Conservation (phyloP, 1,139 yeast species). For the Candida frijolesensis region DNA sequence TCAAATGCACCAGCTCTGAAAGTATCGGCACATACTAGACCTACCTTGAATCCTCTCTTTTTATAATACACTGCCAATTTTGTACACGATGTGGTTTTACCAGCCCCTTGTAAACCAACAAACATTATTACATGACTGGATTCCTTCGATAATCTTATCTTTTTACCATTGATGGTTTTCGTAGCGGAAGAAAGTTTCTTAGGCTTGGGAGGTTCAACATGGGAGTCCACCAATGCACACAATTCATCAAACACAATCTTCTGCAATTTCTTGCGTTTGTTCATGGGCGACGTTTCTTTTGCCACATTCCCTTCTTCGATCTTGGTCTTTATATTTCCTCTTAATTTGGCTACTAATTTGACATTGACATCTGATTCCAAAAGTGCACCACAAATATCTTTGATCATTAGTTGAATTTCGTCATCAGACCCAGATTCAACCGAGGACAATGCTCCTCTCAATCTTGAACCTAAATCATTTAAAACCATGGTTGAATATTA, state of each 20-base stretch:
- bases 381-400: conserved; percentile 87
- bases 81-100: conserved; percentile 97
- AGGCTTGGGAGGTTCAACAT: conserved; percentile 77
- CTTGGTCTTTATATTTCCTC: conserved; percentile 69
- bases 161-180: conserved; percentile 32
- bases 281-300: conserved; percentile 51
- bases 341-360: conserved; percentile 72
- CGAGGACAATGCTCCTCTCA: conserved; percentile 72
- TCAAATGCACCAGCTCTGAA: conserved; percentile 99
- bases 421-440: conserved; percentile 49
- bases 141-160: conserved; percentile 30
- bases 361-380: conserved; percentile 92
- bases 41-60: conserved; percentile 91
- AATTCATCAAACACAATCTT: conserved; percentile 93
- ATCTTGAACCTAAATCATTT: conserved; percentile 89
- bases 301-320: conserved; percentile 50
- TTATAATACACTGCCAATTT: conserved; percentile 94
- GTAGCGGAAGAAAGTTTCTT: conserved; percentile 52
- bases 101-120: conserved; percentile 98
- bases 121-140: conserved; percentile 78
- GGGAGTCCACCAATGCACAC: conserved; percentile 75
- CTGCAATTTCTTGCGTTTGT: conserved; percentile 79
- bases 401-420: conserved; percentile 60
- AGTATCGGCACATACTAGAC: conserved; percentile 97
- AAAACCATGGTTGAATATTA: conserved; percentile 66